Evolutionary conservation across 768 basidiomycete species (phyloP), one percentile per base, ranked within the genome.

Genomic region (Aureoboletus auriporus): DNA sequence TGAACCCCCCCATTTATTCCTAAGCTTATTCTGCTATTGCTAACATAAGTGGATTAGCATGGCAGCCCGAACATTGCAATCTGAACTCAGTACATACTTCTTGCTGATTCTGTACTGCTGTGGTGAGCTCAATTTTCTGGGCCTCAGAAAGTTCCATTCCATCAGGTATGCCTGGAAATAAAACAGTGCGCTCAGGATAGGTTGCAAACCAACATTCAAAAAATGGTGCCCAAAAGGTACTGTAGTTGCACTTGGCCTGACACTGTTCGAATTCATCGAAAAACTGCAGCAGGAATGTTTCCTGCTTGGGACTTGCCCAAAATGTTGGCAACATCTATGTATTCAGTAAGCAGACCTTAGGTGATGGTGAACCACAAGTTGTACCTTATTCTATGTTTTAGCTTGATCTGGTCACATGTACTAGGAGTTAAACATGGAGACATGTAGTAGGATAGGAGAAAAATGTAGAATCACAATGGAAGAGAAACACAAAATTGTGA

Each of bases 11-110:
- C 29, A 41, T 6, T 6, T 42, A 13, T 47, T 47, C 4, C 28
- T 5, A 1, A 47, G 34, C 27, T 47, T 47, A 10, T 47, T 47
- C 8, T n/a, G 34, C 40, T 41, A n/a, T 29, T 47, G 46, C 46
- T 47, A 14, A n/a, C n/a, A n/a, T n/a, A n/a, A n/a, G n/a, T n/a
- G n/a, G n/a, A n/a, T n/a, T n/a, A n/a, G n/a, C n/a, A n/a, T 5
- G 10, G 28, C 14, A 1, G 4, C 3, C n/a, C 10, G 16, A 14
- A 16, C 9, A 1, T 29, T 6, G 28, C 0, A 9, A 23, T 23
- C n/a, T 7, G 12, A 10, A 2, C 17, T 17, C 12, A 14, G n/a
- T 8, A 12, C 8, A 3, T 17, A n/a, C 13, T 34, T 29, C 34
- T 36, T 41, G 33, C 5, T 17, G 2, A 8, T 2, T 28, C 5